phyloP scores from a whole-genome alignment of 352 stramenopile species.

The Pythium insidiosum region DNA sequence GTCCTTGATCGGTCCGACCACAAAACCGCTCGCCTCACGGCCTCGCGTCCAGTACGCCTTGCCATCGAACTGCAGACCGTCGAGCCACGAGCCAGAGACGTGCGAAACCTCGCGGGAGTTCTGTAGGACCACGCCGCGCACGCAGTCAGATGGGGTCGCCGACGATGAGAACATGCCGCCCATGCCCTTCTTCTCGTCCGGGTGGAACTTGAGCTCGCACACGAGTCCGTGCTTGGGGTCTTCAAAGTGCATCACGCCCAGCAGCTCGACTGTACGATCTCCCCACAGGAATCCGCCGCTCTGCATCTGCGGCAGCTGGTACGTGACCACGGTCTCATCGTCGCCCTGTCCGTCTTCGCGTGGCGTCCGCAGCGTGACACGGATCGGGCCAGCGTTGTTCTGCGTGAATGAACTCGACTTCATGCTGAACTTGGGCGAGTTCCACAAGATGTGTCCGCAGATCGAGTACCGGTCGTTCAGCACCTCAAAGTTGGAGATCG shows the following conservation, averaged over 20 bases:
- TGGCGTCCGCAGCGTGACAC: conserved; percentile 67
- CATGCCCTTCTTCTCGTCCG: conserved; percentile 84
- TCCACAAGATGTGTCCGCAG: no score
- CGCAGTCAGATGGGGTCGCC: conserved; percentile 71
- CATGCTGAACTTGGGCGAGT: conserved; percentile 78
- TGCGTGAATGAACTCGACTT: conserved; percentile 80
- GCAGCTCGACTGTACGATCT: conserved; percentile 73
- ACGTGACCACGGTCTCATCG: conserved; percentile 59
- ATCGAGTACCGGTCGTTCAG: no score
- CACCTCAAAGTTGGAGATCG: no score
- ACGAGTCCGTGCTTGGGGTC: conserved; percentile 62
- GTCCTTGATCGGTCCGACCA: conserved; percentile 42
- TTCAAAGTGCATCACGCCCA: conserved; percentile 65
- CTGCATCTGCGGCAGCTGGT: conserved; percentile 67
- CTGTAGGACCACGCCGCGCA: conserved; percentile 63
- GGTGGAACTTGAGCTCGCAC: conserved; percentile 74
- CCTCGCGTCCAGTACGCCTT: conserved; percentile 67
- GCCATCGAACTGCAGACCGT: conserved; percentile 62
- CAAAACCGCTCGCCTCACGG: conserved; percentile 47
- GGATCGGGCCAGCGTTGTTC: conserved; percentile 68
- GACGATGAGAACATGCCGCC: conserved; percentile 72
- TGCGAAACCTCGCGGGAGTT: conserved; percentile 60
- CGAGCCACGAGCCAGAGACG: conserved; percentile 73
- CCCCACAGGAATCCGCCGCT: conserved; percentile 75
- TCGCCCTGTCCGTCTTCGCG: no score